Percentiles rank a stretch among this genome's conserved stretches.
phyloP scores from a whole-genome alignment of 148 eudicot genomes.

The Chenopodium suecicum region DNA sequence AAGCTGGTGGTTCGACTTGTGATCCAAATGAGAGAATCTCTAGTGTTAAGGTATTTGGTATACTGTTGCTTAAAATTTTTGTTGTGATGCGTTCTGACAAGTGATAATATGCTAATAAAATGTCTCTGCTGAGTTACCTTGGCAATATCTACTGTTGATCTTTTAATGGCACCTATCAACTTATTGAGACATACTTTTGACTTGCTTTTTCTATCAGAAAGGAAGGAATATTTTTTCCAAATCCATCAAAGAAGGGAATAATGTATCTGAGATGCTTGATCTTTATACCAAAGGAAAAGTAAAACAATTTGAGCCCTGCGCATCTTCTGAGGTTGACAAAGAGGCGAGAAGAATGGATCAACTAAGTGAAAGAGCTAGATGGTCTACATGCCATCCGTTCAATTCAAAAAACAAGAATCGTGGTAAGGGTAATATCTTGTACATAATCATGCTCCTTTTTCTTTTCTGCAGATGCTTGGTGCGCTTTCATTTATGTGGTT shows the following conservation, averaged over 20 bases:
- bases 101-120: conserved; percentile 6
- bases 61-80: not conserved
- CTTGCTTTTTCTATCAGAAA: conserved; percentile 10
- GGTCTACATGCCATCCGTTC: conserved; percentile 13
- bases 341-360: conserved; percentile 10
- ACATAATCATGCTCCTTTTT: conserved; percentile 3
- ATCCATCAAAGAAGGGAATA: conserved; percentile 5
- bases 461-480: conserved; percentile 2
- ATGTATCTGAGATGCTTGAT: conserved; percentile 30
- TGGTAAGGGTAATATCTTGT: conserved; percentile 5
- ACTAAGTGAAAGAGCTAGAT: conserved; percentile 13
- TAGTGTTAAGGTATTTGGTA: conserved; percentile 57
- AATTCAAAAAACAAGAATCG: conserved; percentile 17
- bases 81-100: conserved; percentile 1
- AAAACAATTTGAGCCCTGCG: conserved; percentile 22
- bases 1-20: conserved; percentile 24
- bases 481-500: not conserved
- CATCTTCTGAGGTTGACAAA: conserved; percentile 13
- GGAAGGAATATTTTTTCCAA: conserved; percentile 12
- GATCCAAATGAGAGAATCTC: conserved; percentile 40
- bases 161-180: not conserved
- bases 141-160: not conserved
- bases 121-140: not conserved
- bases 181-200: conserved; percentile 5
- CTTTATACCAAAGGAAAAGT: conserved; percentile 25